Evolutionary conservation across 139 green algal genomes (phyloP).

Genomic region (Chlamydomonas incerta): DNA sequence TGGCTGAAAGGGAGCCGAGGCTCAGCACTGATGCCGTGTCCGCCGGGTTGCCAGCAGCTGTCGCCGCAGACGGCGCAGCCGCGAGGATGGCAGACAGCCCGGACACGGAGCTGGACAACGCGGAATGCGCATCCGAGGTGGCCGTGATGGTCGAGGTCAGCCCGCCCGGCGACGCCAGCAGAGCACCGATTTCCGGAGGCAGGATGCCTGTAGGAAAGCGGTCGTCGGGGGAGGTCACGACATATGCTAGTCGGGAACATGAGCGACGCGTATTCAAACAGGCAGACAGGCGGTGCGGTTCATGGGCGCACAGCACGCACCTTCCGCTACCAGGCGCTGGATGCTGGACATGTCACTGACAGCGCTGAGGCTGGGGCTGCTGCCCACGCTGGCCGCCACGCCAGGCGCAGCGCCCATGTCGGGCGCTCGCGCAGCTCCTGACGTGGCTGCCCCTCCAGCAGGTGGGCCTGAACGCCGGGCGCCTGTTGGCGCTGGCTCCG

Average conservation of each 20-base stretch:
- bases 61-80: neutral
- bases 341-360: neutral
- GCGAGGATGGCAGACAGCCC: neutral
- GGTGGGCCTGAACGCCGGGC: too few species aligned
- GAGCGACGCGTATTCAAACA: too few species aligned
- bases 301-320: neutral
- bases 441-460: too few species aligned
- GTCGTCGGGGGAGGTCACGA: neutral
- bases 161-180: neutral
- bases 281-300: too few species aligned
- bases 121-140: neutral
- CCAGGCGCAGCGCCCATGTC: neutral
- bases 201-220: conserved; percentile 16
- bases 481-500: too few species aligned
- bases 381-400: neutral
- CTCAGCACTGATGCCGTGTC: neutral
- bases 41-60: neutral
- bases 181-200: conserved; percentile 2
- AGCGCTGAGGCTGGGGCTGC: conserved; percentile 22
- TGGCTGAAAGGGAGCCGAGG: neutral
- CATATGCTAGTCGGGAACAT: neutral
- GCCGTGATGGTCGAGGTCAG: neutral
- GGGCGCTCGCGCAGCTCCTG: neutral
- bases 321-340: conserved; percentile 1
- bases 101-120: neutral